Evolutionary conservation across 768 basidiomycete genomes (phyloP).

Genomic region (Phanerodontia chrysosporium): DNA sequence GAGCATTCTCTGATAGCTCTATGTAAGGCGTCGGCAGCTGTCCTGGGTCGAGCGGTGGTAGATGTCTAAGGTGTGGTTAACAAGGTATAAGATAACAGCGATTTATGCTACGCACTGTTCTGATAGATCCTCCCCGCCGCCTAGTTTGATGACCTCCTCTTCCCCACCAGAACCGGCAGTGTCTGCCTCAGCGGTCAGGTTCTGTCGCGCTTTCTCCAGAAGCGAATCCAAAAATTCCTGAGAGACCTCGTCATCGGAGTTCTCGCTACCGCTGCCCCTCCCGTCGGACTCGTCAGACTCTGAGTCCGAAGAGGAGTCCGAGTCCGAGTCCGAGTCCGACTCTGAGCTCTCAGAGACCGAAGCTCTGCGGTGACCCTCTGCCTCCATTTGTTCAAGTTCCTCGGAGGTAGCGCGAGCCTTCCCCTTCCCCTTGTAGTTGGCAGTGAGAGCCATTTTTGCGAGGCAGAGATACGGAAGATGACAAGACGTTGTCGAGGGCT

Average conservation of each 20-base stretch:
- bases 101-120: slow-evolving; percentile 16
- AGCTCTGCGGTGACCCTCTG: not conserved
- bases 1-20: slow-evolving; percentile 39
- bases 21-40: slow-evolving; percentile 63
- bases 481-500: not conserved
- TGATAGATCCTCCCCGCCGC: slow-evolving; percentile 18
- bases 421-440: slow-evolving; percentile 31
- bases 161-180: slow-evolving; percentile 25
- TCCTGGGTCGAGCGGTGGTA: slow-evolving; percentile 67
- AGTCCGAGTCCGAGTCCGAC: slow-evolving; percentile 25
- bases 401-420: slow-evolving; percentile 33
- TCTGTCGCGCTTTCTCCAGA: slow-evolving; percentile 56
- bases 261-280: slow-evolving; percentile 22
- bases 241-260: slow-evolving; percentile 47
- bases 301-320: slow-evolving; percentile 32
- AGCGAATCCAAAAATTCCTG: slow-evolving; percentile 59
- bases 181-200: slow-evolving; percentile 28
- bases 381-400: slow-evolving; percentile 8
- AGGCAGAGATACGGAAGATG: not conserved
- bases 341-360: slow-evolving; percentile 7
- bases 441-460: not conserved
- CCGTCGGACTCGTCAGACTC: slow-evolving; percentile 24
- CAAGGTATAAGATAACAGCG: not conserved
- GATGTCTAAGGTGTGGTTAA: slow-evolving; percentile 34
- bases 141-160: slow-evolving; percentile 55